Base-by-base conservation (phyloP, 129 eudicot species). In the Rutidosis leptorrhynchoides region DNA sequence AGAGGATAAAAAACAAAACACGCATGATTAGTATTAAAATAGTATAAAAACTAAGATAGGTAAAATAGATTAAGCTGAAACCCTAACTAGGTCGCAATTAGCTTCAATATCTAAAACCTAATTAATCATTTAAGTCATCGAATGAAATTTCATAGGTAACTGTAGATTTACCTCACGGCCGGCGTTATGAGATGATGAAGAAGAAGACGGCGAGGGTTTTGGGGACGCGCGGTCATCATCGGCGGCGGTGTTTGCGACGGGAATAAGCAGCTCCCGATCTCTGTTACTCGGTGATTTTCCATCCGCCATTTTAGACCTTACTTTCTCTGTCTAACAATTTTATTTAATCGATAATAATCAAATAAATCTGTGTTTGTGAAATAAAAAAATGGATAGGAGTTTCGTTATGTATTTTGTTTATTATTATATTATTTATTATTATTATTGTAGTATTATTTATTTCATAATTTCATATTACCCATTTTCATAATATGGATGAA, bases 191-290 rank as follows among this genome's bases (percentile, higher is more conserved):
- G 83, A 83, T 3, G 97, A 79, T 27, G 97, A 79, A 12, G 22
- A 46, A 21, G 84, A 74, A 3, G 96, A 71, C 11, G 96, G 81
- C 32, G 85, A 82, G 64, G 95, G 88, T 72, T 84, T 87, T 16
- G 90, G 67, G 5, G 87, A 73, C 20, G 76, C 65, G 70, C 45
- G 77, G 19, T 19, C 75, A 59, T 75, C 86, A 67, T 58, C 81
- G 42, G 16, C 82, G 63, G 58, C 75, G 64, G 96, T 63, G 72
- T 79, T 83, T 40, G 94, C 84, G 35, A 92, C 96, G 15, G 98
- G 96, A 2, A 92, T 81, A 7, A 92, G 88, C 73, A 92, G 84
- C 70, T 92, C 98, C 7, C 96, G 95, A 88, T 92, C 98, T 88
- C 98, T 85, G 58, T 63, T 67, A 14, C 69, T 74, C 12, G 76